phyloP scores from a whole-genome alignment of 306 rosid species.

The Citrullus amarus region DNA sequence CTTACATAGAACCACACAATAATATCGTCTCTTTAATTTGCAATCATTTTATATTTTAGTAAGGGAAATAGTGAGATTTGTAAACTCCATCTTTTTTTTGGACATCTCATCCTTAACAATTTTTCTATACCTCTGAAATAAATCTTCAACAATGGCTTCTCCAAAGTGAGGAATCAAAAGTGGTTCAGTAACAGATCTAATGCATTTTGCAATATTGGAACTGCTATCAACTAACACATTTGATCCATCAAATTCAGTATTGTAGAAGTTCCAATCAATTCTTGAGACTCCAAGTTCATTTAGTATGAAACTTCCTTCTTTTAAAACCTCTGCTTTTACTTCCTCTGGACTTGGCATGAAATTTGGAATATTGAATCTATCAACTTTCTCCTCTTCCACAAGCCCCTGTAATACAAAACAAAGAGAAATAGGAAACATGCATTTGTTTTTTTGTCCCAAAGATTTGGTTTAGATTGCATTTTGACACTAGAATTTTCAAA shows the following conservation, averaged over 20 bases:
- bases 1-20: too few relatives aligned
- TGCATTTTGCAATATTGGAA: constrained; percentile 9
- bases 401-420: constrained; percentile 1
- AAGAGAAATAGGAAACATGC: too few relatives aligned
- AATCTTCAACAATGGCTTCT: constrained; percentile 17
- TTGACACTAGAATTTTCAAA: too few relatives aligned
- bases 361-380: constrained; percentile 19
- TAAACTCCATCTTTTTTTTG: not conserved
- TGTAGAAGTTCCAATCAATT: constrained; percentile 17
- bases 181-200: constrained; percentile 26
- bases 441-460: too few relatives aligned
- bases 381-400: constrained; percentile 22
- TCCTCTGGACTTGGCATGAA: constrained; percentile 19
- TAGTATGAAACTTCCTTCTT: constrained; percentile 26
- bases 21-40: too few relatives aligned
- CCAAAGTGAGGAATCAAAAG: constrained; percentile 22
- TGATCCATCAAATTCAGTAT: not conserved
- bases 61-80: not conserved
- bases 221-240: too few relatives aligned
- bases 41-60: not conserved
- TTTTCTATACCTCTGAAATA: constrained; percentile 19
- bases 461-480: too few relatives aligned
- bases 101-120: constrained; percentile 7
- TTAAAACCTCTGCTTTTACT: constrained; percentile 19
- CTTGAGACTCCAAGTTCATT: constrained; percentile 9